Evolutionary conservation across 1,284 basidiomycete species (phyloP).

Genomic region (Moniliophthora roreri): DNA sequence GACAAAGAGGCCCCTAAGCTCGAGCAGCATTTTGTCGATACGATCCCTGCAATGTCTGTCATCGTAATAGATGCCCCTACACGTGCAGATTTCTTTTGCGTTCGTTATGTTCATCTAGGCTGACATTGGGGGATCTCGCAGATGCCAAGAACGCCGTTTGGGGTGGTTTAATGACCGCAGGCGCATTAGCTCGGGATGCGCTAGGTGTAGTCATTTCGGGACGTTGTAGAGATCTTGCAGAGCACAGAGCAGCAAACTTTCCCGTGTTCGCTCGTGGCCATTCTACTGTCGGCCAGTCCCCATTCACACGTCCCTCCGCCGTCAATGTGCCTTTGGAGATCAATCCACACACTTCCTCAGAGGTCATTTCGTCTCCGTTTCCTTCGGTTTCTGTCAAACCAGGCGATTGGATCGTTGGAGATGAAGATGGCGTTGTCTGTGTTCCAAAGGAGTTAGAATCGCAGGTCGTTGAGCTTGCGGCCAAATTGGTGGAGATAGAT

Average conservation of each 20-base stretch:
- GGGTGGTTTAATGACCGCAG: slow-evolving; percentile 90
- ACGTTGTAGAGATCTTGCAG: slow-evolving; percentile 79
- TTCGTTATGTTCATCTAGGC: slow-evolving; percentile 10
- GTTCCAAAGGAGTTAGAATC: slow-evolving; percentile 61
- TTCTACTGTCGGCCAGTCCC: slow-evolving; percentile 86
- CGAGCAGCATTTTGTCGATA: slow-evolving; percentile 83
- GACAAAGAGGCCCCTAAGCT: slow-evolving; percentile 69
- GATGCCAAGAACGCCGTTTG: slow-evolving; percentile 84
- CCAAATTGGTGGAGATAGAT: slow-evolving; percentile 68
- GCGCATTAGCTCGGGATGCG: slow-evolving; percentile 69
- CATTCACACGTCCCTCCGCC: slow-evolving; percentile 83
- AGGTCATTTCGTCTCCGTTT: slow-evolving; percentile 33
- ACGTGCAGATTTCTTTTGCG: slow-evolving; percentile 39
- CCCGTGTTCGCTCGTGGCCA: slow-evolving; percentile 80
- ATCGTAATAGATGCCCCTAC: slow-evolving; percentile 80
- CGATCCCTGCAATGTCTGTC: slow-evolving; percentile 63
- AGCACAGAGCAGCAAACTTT: slow-evolving; percentile 70
- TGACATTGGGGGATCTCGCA: slow-evolving; percentile 29
- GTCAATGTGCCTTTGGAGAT: slow-evolving; percentile 78
- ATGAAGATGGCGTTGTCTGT: slow-evolving; percentile 89
- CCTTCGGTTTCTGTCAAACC: slow-evolving; percentile 65
- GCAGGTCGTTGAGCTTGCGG: slow-evolving; percentile 62
- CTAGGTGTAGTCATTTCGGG: slow-evolving; percentile 82
- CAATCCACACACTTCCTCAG: slow-evolving; percentile 17
- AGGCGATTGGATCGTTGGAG: slow-evolving; percentile 84